Evolutionary conservation across 1,284 basidiomycete genomes (phyloP).

Genomic region (Ustilago lituana): DNA sequence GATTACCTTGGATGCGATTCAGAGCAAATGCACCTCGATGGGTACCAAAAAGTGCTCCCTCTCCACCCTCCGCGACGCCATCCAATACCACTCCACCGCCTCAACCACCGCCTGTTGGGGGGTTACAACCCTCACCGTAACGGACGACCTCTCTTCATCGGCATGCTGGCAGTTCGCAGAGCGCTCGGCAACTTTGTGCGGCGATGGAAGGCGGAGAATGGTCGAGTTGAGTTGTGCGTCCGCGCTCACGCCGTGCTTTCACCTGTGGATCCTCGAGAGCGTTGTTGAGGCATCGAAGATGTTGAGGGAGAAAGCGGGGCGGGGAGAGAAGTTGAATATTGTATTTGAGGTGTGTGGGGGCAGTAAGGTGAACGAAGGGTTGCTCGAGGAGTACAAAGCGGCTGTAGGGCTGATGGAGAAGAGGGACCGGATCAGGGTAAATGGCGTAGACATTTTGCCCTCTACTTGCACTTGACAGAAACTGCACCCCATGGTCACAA

Average conservation of each 20-base stretch:
- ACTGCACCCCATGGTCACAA: too few relatives aligned
- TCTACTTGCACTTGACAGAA: not conserved
- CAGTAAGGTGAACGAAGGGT: constrained; percentile 22
- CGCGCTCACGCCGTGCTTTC: constrained; percentile 50
- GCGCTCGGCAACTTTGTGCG: not conserved
- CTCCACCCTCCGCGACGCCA: constrained; percentile 36
- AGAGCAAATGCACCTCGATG: constrained; percentile 60
- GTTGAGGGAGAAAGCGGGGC: constrained; percentile 8
- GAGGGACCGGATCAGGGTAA: constrained; percentile 15
- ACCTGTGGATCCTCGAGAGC: constrained; percentile 33
- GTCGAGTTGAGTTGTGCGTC: constrained; percentile 61
- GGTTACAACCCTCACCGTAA: constrained; percentile 37
- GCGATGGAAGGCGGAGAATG: constrained; percentile 16
- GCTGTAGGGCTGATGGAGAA: constrained; percentile 6
- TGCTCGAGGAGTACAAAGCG: constrained; percentile 26
- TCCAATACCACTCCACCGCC: constrained; percentile 27
- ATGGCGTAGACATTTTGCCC: constrained; percentile 14
- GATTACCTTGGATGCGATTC: constrained; percentile 40
- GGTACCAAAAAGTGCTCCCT: constrained; percentile 52
- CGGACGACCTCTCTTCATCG: constrained; percentile 47
- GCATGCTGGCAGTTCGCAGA: constrained; percentile 43
- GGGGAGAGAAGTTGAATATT: constrained; percentile 27
- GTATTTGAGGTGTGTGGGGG: constrained; percentile 64
- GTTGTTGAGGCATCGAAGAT: constrained; percentile 5
- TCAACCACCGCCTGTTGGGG: not conserved